These are phyloP conservation scores for Alternaria sp. DNA, from an alignment of 2,329 filamentous ascomycete species.

Conservation along the genomic window DNA sequence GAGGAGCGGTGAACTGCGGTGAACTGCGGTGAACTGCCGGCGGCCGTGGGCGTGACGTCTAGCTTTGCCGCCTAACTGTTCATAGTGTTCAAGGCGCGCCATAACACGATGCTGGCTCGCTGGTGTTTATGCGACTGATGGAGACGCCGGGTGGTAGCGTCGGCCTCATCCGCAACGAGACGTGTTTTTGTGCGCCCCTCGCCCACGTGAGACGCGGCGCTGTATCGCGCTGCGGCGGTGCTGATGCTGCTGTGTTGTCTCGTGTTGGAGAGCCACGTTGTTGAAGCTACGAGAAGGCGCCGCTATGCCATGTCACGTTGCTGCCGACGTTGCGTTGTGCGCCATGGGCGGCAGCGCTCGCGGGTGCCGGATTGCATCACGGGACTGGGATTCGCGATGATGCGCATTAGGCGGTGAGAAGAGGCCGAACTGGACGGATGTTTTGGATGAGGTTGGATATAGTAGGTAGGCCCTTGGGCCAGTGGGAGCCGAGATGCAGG, in stretches of 20 bases:
- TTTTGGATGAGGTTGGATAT: conserved; percentile 40
- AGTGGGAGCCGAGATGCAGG: conserved; percentile 39
- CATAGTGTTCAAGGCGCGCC: conserved; percentile 27
- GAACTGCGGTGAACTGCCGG: conserved; percentile 51
- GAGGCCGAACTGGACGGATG: conserved; percentile 33
- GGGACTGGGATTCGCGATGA: conserved; percentile 37
- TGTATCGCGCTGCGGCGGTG: conserved; percentile 27
- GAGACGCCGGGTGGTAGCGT: conserved; percentile 35
- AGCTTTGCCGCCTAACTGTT: conserved; percentile 27
- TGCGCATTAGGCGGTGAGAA: conserved; percentile 50
- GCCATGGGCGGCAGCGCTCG: conserved; percentile 16
- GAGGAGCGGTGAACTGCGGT: conserved; percentile 47
- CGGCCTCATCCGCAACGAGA: conserved; percentile 44
- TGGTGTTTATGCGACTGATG: conserved; percentile 31
- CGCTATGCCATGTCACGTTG: conserved; percentile 21
- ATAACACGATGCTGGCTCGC: conserved; percentile 29
- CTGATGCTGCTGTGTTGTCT: conserved; percentile 37
- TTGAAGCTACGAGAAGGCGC: conserved; percentile 25
- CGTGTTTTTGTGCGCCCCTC: conserved; percentile 7
- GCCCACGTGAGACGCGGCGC: conserved; percentile 41
- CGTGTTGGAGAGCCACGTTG: conserved; percentile 44
- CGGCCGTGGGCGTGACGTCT: conserved; percentile 38
- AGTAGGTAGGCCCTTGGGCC: conserved; percentile 34
- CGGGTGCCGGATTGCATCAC: conserved; percentile 33
- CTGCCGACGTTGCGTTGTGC: conserved; percentile 17